Percentiles rank a stretch among this genome's conserved stretches.
Conservation (phyloP, 345 rosid species). For the Aurinia saxatilis region DNA sequence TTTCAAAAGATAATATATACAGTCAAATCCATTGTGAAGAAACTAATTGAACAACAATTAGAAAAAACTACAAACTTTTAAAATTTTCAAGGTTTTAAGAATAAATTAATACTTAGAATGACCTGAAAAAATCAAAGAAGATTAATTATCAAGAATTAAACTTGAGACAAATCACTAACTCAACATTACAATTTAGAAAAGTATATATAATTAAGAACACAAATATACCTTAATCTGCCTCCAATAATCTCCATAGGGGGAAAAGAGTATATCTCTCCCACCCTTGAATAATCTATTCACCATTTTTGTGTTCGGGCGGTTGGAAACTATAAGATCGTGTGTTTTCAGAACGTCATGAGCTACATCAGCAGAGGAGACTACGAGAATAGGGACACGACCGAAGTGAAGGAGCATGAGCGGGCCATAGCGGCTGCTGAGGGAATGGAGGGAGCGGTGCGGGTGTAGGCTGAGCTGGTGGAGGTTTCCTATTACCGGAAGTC, state of each 20-base stretch:
- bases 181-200: no score
- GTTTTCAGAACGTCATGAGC: slow-evolving; percentile 45
- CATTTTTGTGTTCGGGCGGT: slow-evolving; percentile 24
- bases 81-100: no score
- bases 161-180: no score
- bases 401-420: slow-evolving; percentile 48
- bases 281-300: slow-evolving; percentile 24
- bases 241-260: slow-evolving; percentile 59
- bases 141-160: no score
- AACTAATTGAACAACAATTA: no score
- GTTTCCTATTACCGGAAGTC: slow-evolving; percentile 48
- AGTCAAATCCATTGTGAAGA: no score
- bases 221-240: slow-evolving; percentile 34
- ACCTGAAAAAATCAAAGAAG: no score
- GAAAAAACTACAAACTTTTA: no score
- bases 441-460: slow-evolving; percentile 36
- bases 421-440: slow-evolving; percentile 34
- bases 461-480: slow-evolving; percentile 39
- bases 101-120: no score
- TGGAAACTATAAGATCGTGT: slow-evolving; percentile 38
- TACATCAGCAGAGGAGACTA: slow-evolving; percentile 41
- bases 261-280: slow-evolving; percentile 23
- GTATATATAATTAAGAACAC: no score
- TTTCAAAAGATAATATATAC: no score
- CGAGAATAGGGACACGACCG: slow-evolving; percentile 30